A percentile compares a stretch with the other conserved stretches of the same genome.
Conservation (phyloP, 2,329 filamentous ascomycete genomes). For the Fusarium sp. region DNA sequence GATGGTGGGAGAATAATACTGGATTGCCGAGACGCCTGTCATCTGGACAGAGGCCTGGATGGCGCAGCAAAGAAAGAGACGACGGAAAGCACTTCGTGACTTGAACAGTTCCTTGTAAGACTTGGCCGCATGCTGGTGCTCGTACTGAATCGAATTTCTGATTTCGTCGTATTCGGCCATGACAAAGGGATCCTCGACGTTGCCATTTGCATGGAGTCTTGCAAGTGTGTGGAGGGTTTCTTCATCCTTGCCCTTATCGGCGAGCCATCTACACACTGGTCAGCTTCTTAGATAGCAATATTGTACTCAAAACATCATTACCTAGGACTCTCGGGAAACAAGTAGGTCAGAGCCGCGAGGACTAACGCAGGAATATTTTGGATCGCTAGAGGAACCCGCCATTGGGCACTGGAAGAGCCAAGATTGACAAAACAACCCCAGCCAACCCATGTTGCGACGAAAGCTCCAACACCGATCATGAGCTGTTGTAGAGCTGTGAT, state of each 20-base stretch:
- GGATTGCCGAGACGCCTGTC: conserved; percentile 80
- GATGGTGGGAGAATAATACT: conserved; percentile 77
- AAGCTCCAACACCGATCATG: conserved; percentile 81
- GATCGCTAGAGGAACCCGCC: conserved; percentile 65
- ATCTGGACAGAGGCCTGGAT: conserved; percentile 79
- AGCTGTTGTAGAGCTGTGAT: conserved; percentile 82
- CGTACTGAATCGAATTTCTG: conserved; percentile 70
- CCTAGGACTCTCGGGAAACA: conserved; percentile 73
- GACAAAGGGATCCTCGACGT: conserved; percentile 75
- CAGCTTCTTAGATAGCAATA: no score
- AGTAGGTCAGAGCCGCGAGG: conserved; percentile 70
- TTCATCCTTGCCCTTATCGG: conserved; percentile 73
- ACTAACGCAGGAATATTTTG: conserved; percentile 76
- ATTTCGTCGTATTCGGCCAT: conserved; percentile 78
- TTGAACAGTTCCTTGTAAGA: conserved; percentile 77
- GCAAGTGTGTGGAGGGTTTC: conserved; percentile 75
- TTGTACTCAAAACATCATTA: no score
- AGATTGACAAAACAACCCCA: conserved; percentile 57
- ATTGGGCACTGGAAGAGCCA: conserved; percentile 45
- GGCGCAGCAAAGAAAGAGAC: conserved; percentile 77
- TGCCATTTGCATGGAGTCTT: conserved; percentile 75
- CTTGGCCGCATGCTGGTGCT: conserved; percentile 76
- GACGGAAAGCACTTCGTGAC: conserved; percentile 71
- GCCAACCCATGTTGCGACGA: conserved; percentile 78
- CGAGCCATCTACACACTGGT: conserved; percentile 71